phyloP scores from a whole-genome alignment of 352 stramenopile genomes.

The Phytopythium oedochilum region DNA sequence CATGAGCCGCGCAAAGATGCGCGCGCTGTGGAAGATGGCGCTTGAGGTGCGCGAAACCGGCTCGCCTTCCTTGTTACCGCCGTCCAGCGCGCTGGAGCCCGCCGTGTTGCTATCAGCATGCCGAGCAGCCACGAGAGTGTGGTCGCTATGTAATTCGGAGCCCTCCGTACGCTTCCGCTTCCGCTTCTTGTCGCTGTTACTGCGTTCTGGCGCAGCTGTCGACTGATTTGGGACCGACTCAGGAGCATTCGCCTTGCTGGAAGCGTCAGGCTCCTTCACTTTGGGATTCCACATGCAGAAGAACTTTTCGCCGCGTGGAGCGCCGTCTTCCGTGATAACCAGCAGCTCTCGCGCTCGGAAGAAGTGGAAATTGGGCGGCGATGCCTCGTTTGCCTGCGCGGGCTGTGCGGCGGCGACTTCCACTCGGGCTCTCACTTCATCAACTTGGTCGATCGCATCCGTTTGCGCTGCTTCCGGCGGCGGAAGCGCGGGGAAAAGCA shows the following conservation, averaged over 20 bases:
- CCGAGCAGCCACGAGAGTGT: too few relatives aligned
- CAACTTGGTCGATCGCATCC: background rate
- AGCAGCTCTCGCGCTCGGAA: constrained; percentile 46
- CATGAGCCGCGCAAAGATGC: constrained; percentile 91
- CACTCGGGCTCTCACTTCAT: background rate
- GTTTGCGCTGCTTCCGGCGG: constrained; percentile 2
- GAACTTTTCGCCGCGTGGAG: constrained; percentile 87
- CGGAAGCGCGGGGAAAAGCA: constrained; percentile 80
- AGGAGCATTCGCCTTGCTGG: background rate
- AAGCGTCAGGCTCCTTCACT: constrained; percentile 5
- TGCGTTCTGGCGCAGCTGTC: too few relatives aligned
- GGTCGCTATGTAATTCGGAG: background rate
- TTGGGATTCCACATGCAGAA: constrained; percentile 97
- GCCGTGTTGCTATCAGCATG: background rate
- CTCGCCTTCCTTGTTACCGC: constrained; percentile 4
- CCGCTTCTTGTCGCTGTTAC: constrained; percentile 3
- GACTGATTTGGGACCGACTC: background rate
- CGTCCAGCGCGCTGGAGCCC: too few relatives aligned
- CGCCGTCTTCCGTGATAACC: constrained; percentile 88
- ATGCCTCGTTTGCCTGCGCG: background rate
- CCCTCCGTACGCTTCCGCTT: constrained; percentile 17
- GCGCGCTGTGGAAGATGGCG: constrained; percentile 88
- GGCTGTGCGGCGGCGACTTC: background rate
- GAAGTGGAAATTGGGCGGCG: constrained; percentile 49
- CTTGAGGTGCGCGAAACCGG: constrained; percentile 29